Evolutionary conservation across 768 basidiomycete species (phyloP).

Genomic region (Guyanaporus albipodus): DNA sequence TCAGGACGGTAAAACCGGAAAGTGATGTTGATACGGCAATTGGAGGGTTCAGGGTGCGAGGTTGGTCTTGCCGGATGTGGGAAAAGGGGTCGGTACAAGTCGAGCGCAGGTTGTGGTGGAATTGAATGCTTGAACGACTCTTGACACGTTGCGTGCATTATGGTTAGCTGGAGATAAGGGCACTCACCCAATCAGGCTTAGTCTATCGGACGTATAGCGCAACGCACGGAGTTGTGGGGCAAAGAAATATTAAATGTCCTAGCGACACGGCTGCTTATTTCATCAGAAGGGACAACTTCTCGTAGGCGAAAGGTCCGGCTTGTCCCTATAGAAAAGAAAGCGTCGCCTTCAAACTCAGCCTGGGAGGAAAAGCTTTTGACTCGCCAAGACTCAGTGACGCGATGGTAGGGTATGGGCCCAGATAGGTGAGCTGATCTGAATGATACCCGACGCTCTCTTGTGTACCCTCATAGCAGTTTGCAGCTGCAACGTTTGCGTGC

Average conservation of each 20-base stretch:
- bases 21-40: slow-evolving; percentile 78
- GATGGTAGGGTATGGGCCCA: slow-evolving; percentile 83
- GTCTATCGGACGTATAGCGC: slow-evolving; percentile 1
- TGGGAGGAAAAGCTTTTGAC: slow-evolving; percentile 9
- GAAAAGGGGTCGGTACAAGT: slow-evolving; percentile 62
- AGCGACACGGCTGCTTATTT: slow-evolving; percentile 52
- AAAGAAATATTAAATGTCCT: slow-evolving; percentile 76
- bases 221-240: slow-evolving; percentile 70
- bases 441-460: slow-evolving; percentile 82
- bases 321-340: slow-evolving; percentile 44
- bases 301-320: slow-evolving; percentile 67
- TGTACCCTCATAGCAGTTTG: slow-evolving; percentile 80
- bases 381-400: slow-evolving; percentile 78
- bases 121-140: slow-evolving; percentile 79
- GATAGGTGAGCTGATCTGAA: slow-evolving; percentile 75
- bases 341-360: background rate
- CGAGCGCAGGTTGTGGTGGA: slow-evolving; percentile 66
- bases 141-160: slow-evolving; percentile 85
- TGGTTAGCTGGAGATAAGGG: slow-evolving; percentile 50
- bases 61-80: slow-evolving; percentile 32
- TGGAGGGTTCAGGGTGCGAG: slow-evolving; percentile 43
- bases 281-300: slow-evolving; percentile 68
- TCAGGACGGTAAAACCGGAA: slow-evolving; percentile 86
- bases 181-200: background rate
- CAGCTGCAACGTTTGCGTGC: slow-evolving; percentile 82